These are phyloP conservation scores for Papiliotrema laurentii DNA, from an alignment of 1,284 basidiomycete genomes.

Conservation along the genomic window DNA sequence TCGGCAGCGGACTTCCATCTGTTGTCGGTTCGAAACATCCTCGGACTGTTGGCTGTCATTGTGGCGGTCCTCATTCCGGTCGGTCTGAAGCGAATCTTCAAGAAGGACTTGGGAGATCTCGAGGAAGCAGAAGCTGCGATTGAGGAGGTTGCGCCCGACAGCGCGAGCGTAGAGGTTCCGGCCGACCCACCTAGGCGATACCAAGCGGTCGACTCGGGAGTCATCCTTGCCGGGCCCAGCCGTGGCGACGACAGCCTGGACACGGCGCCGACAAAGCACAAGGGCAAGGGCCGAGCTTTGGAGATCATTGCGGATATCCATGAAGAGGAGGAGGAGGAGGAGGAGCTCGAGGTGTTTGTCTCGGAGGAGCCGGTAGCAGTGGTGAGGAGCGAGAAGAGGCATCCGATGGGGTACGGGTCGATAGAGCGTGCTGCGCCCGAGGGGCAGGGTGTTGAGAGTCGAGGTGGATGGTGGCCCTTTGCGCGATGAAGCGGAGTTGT, in stretches of 20 bases:
- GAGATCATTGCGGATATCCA: constrained; percentile 25
- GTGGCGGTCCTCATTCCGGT: constrained; percentile 90
- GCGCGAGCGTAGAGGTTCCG: constrained; percentile 18
- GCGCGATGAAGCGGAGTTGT: not conserved
- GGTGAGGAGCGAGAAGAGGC: constrained; percentile 1
- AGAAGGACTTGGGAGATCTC: constrained; percentile 43
- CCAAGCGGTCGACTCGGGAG: constrained; percentile 39
- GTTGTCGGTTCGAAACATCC: constrained; percentile 79
- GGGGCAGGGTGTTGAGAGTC: not conserved
- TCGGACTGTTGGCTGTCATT: constrained; percentile 74
- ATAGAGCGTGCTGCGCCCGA: constrained; percentile 1
- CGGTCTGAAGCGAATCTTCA: constrained; percentile 58
- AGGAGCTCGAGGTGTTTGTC: constrained; percentile 3
- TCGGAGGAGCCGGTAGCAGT: not conserved
- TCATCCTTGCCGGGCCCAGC: constrained; percentile 32
- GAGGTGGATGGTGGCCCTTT: not conserved
- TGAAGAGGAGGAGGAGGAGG: constrained; percentile 21
- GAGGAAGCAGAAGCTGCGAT: constrained; percentile 35
- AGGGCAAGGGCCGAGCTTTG: constrained; percentile 26
- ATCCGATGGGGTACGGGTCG: constrained; percentile 1
- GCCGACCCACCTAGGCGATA: constrained; percentile 23
- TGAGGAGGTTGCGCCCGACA: constrained; percentile 7
- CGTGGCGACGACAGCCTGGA: constrained; percentile 24
- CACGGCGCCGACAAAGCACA: constrained; percentile 13
- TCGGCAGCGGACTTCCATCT: constrained; percentile 86